phyloP scores from a whole-genome alignment of 495 filamentous ascomycete genomes.

The Tuber umbilicatum region DNA sequence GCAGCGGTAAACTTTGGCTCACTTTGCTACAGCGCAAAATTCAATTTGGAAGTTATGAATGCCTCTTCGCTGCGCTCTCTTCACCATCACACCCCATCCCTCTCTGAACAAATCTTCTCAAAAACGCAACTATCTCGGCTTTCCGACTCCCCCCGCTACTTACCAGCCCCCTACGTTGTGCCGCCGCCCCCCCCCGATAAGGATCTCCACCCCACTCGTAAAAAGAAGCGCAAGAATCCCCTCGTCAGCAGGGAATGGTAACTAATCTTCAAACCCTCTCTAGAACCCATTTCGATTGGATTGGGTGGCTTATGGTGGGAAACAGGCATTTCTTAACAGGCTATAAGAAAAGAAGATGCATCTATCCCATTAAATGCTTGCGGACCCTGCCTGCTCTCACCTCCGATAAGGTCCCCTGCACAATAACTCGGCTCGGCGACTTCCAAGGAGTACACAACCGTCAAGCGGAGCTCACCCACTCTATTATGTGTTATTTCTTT shows the following conservation, averaged over 20 bases:
- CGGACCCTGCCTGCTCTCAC: slow-evolving; percentile 42
- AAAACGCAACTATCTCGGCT: not conserved
- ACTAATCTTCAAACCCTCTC: not conserved
- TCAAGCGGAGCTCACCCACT: slow-evolving; percentile 42
- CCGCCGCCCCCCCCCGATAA: not conserved
- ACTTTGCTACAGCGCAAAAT: not conserved
- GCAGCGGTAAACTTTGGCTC: not conserved
- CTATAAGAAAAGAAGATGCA: slow-evolving; percentile 53
- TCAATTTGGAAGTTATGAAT: not conserved
- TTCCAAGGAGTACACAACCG: slow-evolving; percentile 63
- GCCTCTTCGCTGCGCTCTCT: not conserved
- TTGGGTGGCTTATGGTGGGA: slow-evolving; percentile 16
- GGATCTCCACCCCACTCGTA: not conserved
- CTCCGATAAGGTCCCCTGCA: slow-evolving; percentile 44
- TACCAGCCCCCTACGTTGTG: slow-evolving; percentile 4
- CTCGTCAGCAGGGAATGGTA: slow-evolving; percentile 49
- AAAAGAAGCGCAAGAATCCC: slow-evolving; percentile 35
- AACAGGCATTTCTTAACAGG: slow-evolving; percentile 49
- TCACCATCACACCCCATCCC: not conserved
- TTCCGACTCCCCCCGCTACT: not conserved
- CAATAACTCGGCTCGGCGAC: slow-evolving; percentile 58
- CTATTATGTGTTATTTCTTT: slow-evolving; percentile 36
- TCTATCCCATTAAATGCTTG: slow-evolving; percentile 60
- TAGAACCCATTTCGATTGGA: not conserved
- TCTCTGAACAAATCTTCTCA: not conserved